Base-by-base conservation (phyloP, 306 rosid species). In the Quercus glauca region DNA sequence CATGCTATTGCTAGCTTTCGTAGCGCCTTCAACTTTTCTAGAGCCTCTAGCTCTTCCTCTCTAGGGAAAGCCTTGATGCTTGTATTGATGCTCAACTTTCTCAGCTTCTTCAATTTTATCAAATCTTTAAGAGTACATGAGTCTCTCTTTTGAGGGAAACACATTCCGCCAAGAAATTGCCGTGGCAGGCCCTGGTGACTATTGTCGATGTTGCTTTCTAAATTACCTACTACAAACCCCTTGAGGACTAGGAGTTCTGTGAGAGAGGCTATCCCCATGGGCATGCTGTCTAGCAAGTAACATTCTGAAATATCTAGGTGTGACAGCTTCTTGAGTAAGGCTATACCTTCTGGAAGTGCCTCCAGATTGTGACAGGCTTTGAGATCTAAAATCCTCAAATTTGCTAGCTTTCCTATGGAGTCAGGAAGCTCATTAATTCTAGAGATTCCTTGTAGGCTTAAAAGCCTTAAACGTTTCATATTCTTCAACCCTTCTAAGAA, bases 291-390 rank as follows among this genome's bases (percentile, higher is more conserved):
- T 21, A 85, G 69, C 77, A 82, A 25, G 60, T 75, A 79, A 75
- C 89, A 85, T 3, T 78, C 84, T 1, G 86, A 82, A 45, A 85
- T 49, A 69, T 85, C 84, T 25, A 79, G 60, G 70, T 82, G 82
- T 2, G 80, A 79, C 8, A 85, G 84, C 23, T 11, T 79, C 37
- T 58, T 73, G 31, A 85, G 70, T 4, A 3, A 52, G 0, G 71
- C 52, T 23, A 79, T 68, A 0, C 41, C 33, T 0, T n/a, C n/a
- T 1, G 90, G 90, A 23, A 83, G 52, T 51, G 19, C 64, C 63
- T 86, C 83, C 8, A 86, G 74, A 79, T 77, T 77, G 69, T 77
- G 74, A 41, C 87, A 84, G 1, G 87, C 82, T 35, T 59, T 73
- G 17, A 85, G 85, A 65, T 85, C 88, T 2, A 85, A 81, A 55